These are phyloP conservation scores for Zarea fungicola DNA, from an alignment of 2,329 filamentous ascomycete species.

Conservation along the genomic window DNA sequence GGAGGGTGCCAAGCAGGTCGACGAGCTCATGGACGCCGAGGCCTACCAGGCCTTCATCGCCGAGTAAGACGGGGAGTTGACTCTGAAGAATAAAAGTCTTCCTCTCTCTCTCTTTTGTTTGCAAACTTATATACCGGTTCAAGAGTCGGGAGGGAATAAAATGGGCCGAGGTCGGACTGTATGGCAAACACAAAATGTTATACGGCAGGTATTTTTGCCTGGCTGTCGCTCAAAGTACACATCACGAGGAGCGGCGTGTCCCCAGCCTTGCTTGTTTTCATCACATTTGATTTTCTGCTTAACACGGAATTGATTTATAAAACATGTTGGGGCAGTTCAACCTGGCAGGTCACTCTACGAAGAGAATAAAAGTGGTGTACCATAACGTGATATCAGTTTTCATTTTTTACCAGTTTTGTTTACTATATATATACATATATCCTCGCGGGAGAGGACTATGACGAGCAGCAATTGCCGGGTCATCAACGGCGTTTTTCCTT, in stretches of 20 bases:
- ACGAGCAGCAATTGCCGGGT: constrained; percentile 11
- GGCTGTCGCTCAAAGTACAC: not conserved
- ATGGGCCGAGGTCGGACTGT: too few species aligned
- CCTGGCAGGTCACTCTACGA: constrained; percentile 16
- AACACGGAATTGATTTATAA: constrained; percentile 13
- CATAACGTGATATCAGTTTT: constrained; percentile 10
- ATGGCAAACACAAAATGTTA: too few species aligned
- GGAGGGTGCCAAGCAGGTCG: constrained; percentile 59
- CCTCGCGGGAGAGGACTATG: constrained; percentile 7
- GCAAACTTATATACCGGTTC: too few species aligned
- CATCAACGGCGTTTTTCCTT: constrained; percentile 9
- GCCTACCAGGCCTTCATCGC: constrained; percentile 72
- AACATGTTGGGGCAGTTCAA: constrained; percentile 19
- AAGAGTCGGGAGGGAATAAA: too few species aligned
- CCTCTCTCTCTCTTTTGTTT: not conserved
- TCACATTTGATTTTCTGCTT: constrained; percentile 11
- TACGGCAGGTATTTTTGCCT: not conserved
- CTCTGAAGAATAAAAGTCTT: not conserved
- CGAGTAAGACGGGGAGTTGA: constrained; percentile 21
- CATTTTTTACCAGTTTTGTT: not conserved
- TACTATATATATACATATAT: constrained; percentile 1
- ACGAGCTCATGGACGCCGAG: constrained; percentile 69
- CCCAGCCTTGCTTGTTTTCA: not conserved
- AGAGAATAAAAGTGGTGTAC: constrained; percentile 16
- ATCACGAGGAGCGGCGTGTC: not conserved